Conservation (phyloP, 164 flowering plant species). For the Amborella trichopoda region DNA sequence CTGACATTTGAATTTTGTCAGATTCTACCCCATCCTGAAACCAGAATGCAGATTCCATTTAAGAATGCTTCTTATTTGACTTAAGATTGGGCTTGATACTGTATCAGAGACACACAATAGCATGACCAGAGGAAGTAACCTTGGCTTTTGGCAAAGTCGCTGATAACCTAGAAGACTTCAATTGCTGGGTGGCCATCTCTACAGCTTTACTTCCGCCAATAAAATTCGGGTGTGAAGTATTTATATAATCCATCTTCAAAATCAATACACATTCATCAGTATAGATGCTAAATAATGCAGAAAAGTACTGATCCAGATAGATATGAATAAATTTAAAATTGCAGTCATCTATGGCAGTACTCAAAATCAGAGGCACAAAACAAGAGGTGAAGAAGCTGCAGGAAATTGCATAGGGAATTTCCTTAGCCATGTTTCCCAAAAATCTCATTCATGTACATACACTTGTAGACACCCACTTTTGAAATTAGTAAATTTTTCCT, state of each 20-base stretch:
- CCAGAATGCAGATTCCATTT: no score
- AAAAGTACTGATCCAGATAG: no score
- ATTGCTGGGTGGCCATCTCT: conserved; percentile 60
- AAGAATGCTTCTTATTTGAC: neutral
- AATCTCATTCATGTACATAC: no score
- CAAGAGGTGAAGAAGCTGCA: no score
- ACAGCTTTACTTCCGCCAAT: conserved; percentile 96
- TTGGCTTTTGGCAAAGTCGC: conserved; percentile 37
- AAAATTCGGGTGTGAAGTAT: conserved; percentile 93
- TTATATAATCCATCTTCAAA: conserved; percentile 93
- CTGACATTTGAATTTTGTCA: conserved; percentile 61
- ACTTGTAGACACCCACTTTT: no score
- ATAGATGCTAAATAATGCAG: no score
- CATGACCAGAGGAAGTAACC: conserved; percentile 25
- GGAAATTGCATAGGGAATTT: no score
- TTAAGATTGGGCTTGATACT: neutral
- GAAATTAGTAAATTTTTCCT: no score
- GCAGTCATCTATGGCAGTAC: no score
- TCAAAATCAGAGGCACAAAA: no score
- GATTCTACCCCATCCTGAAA: conserved; percentile 57
- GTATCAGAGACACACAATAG: neutral
- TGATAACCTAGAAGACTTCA: conserved; percentile 44
- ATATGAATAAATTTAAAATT: no score
- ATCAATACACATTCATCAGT: neutral
- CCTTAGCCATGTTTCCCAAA: no score